Percentiles rank a stretch among this genome's conserved stretches.
phyloP scores from a whole-genome alignment of 2,329 filamentous ascomycete genomes.

The Xenosphaeropsis pyriputrescens region DNA sequence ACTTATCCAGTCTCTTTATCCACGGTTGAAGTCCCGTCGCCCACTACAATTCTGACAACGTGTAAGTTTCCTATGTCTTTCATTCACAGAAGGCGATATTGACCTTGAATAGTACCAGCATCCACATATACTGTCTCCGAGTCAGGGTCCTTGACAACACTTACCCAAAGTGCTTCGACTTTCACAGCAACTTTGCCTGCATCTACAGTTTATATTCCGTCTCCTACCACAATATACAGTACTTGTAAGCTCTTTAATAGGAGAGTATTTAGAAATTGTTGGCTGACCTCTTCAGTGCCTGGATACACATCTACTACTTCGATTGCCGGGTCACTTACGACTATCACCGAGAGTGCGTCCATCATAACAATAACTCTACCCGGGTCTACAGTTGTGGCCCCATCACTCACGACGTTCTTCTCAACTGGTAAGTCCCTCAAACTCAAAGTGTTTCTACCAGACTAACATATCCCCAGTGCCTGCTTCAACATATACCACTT shows the following conservation, averaged over 20 bases:
- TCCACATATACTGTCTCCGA: slow-evolving; percentile 4
- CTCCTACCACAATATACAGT: too few species aligned
- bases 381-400: not conserved
- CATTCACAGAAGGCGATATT: too few species aligned
- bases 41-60: too few species aligned
- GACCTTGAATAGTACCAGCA: not conserved
- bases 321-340: not conserved
- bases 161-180: not conserved
- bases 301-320: not conserved
- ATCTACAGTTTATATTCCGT: not conserved
- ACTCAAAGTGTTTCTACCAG: too few species aligned
- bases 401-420: not conserved
- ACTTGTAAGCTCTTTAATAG: too few species aligned
- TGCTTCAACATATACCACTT: not conserved
- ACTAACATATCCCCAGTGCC: not conserved
- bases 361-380: not conserved
- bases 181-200: slow-evolving; percentile 1
- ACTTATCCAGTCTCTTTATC: too few species aligned
- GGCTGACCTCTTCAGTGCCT: too few species aligned
- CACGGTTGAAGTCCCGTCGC: too few species aligned
- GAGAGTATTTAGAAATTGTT: too few species aligned
- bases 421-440: not conserved
- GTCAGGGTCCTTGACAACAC: slow-evolving; percentile 5
- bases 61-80: too few species aligned
- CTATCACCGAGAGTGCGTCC: not conserved